Percentiles rank a stretch among this genome's conserved stretches.
Conservation (phyloP, 1,284 basidiomycete genomes). For the Phylloporus sp. region DNA sequence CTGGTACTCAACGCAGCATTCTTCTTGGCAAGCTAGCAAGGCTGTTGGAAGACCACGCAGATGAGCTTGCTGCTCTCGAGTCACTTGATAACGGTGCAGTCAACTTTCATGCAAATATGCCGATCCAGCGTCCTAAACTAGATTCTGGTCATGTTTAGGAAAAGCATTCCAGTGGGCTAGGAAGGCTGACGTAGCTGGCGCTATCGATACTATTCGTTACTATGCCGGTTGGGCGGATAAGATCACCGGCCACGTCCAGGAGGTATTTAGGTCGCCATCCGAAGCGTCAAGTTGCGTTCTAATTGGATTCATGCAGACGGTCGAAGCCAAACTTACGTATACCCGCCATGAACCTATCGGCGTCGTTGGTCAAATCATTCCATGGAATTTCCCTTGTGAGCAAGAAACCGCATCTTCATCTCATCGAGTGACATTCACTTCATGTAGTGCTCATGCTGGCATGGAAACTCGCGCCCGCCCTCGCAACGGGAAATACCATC, state of each 20-base stretch:
- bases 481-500: constrained; percentile 84
- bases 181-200: constrained; percentile 67
- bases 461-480: constrained; percentile 86
- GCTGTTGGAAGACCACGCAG: constrained; percentile 61
- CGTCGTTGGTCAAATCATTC: constrained; percentile 87
- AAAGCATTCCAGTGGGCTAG: constrained; percentile 83
- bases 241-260: constrained; percentile 80
- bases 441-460: constrained; percentile 67
- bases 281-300: background rate
- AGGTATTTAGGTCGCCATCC: constrained; percentile 42
- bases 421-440: background rate
- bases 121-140: background rate
- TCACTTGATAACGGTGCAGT: constrained; percentile 52
- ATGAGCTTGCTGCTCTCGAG: constrained; percentile 66
- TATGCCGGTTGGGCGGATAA: constrained; percentile 89
- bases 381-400: constrained; percentile 75
- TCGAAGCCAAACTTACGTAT: constrained; percentile 74
- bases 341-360: constrained; percentile 94
- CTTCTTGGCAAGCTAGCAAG: constrained; percentile 59
- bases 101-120: background rate
- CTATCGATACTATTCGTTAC: constrained; percentile 76
- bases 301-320: constrained; percentile 45
- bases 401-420: background rate
- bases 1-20: constrained; percentile 56
- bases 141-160: constrained; percentile 33